Evolutionary conservation across 805 yeast genomes (phyloP), one percentile per base, ranked within the genome.

Genomic region (Saccharomycopsis sp.): DNA sequence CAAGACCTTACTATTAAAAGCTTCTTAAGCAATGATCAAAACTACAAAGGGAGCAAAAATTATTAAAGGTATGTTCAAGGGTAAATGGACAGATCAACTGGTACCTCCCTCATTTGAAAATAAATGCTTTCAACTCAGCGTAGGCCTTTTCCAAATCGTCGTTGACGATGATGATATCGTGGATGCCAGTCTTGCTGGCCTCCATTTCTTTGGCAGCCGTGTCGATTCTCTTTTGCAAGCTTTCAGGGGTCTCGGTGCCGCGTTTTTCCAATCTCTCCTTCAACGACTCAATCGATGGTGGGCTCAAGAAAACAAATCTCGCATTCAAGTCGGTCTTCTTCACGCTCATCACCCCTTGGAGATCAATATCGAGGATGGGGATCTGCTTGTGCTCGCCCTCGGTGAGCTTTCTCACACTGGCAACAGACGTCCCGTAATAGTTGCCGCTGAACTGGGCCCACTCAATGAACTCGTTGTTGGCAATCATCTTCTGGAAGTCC

Each of bases 391-490:
- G 59, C 23, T 68, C 61, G 31, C 64, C 70, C 34, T 71, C 67
- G 37, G 71, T 60, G 34, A 83, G 88, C 49, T 78, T 80, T 52
- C 82, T 72, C 34, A 92, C 96, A 22, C 95, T 80, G 56, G 76
- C 80, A 53, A 86, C 69, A 35, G 95, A 70, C 37, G 98, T 92
- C 45, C 99, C 99, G 63, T 92, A 92, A 69, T 83, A 88, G 70
- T 92, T 92, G 39, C 97, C 97, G 9, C 95, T 85, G 57, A 92
- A 92, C 63, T 87, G 92, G 4, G 99, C 98, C 92, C 95, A 86
- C 64, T 92, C 99, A 50, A 92, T 78, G 65, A 92, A 92, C 48
- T 79, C 81, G 34, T 74, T 66, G 18, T 77, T 77, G 8, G 68
- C 78, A 50, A 92, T 86, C 62, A 85, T 69, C 51, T 67, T 57